Percentiles rank a stretch among this genome's conserved stretches.
Evolutionary conservation across 768 basidiomycete genomes (phyloP).

Genomic region (Lactarius psammicola): DNA sequence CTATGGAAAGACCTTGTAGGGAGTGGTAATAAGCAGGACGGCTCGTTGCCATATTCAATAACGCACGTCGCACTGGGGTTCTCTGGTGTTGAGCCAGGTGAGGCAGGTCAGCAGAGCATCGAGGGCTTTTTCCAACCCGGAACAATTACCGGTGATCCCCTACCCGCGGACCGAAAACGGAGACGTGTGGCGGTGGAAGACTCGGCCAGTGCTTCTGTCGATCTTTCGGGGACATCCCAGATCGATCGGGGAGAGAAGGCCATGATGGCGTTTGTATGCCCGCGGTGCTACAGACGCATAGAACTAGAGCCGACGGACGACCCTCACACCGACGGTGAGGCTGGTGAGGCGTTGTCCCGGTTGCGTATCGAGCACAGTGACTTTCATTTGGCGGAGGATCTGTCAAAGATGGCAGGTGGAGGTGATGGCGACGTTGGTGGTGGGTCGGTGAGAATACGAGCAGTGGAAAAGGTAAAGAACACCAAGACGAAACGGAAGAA

Average conservation of each 20-base stretch:
- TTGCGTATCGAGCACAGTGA: slow-evolving; percentile 76
- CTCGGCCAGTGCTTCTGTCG: slow-evolving; percentile 11
- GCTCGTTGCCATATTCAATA: slow-evolving; percentile 54
- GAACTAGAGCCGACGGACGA: slow-evolving; percentile 29
- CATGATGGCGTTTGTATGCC: slow-evolving; percentile 12
- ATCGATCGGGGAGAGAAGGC: background rate
- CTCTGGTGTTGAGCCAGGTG: slow-evolving; percentile 70
- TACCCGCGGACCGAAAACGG: slow-evolving; percentile 16
- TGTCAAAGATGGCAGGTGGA: slow-evolving; percentile 48
- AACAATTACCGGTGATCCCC: slow-evolving; percentile 22
- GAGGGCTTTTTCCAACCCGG: slow-evolving; percentile 73
- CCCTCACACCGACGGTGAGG: slow-evolving; percentile 21
- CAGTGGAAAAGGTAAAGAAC: slow-evolving; percentile 27
- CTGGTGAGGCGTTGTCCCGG: slow-evolving; percentile 40
- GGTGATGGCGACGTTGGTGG: slow-evolving; percentile 30
- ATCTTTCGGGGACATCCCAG: background rate
- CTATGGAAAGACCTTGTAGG: slow-evolving; percentile 89
- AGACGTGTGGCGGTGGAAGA: slow-evolving; percentile 21
- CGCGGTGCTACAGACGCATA: slow-evolving; percentile 15
- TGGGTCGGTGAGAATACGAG: slow-evolving; percentile 20
- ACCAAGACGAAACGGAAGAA: slow-evolving; percentile 35
- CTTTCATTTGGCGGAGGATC: slow-evolving; percentile 82
- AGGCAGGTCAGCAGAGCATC: slow-evolving; percentile 81
- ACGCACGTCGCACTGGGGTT: slow-evolving; percentile 73
- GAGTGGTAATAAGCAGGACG: slow-evolving; percentile 31